Evolutionary conservation across 2,329 filamentous ascomycete species (phyloP).

Genomic region (Ophiostoma tasmaniense): DNA sequence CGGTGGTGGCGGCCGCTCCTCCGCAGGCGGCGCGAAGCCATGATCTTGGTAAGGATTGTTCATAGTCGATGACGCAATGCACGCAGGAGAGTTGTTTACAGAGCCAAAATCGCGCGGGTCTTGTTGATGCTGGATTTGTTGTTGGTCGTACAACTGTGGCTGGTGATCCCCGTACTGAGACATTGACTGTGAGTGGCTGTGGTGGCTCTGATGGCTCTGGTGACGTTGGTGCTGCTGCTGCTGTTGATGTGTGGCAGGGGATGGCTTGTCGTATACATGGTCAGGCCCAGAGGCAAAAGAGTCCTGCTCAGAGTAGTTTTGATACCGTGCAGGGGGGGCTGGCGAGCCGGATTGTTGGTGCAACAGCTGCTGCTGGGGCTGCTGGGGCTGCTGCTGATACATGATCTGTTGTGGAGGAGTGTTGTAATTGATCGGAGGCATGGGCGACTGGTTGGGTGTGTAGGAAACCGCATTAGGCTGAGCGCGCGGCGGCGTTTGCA

Average conservation of each 20-base stretch:
- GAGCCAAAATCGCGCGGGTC: slow-evolving; percentile 28
- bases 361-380: slow-evolving; percentile 5
- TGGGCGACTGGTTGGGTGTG: slow-evolving; percentile 37
- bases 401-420: slow-evolving; percentile 8
- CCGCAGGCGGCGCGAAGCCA: slow-evolving; percentile 5
- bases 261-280: slow-evolving; percentile 41
- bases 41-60: slow-evolving; percentile 8
- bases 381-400: slow-evolving; percentile 10
- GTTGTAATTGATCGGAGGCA: slow-evolving; percentile 10
- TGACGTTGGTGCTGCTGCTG: slow-evolving; percentile 4
- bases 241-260: slow-evolving; percentile 23
- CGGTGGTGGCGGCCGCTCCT: slow-evolving; percentile 46
- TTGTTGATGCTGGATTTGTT: slow-evolving; percentile 29
- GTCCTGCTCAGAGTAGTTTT: slow-evolving; percentile 15
- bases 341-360: background rate
- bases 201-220: slow-evolving; percentile 7
- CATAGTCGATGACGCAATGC: background rate
- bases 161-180: background rate
- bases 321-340: slow-evolving; percentile 4
- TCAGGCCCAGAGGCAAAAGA: slow-evolving; percentile 23
- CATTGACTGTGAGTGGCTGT: slow-evolving; percentile 11
- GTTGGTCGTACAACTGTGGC: slow-evolving; percentile 7
- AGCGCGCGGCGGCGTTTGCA: slow-evolving; percentile 27
- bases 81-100: background rate
- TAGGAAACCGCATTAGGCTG: slow-evolving; percentile 38